Base-by-base conservation (phyloP, 768 basidiomycete genomes). In the Boletus tylopilopsis region DNA sequence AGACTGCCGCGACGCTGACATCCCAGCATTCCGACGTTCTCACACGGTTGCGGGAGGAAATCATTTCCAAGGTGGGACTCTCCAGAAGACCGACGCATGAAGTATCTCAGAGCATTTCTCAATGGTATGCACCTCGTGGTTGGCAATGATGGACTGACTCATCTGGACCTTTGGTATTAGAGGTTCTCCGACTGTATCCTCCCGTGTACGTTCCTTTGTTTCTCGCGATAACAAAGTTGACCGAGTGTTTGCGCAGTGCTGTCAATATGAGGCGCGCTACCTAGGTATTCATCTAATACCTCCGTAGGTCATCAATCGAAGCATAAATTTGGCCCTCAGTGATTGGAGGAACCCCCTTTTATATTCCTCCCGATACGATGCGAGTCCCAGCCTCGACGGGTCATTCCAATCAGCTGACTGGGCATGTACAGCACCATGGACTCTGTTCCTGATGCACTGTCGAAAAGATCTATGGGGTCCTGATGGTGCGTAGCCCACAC, bases 51-150 rank as follows among this genome's bases (percentile, higher is more conserved):
- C 76, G 79, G 2, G 69, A 78, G 42, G 85, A 86, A 65, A 74
- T 86, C 42, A 61, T 81, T 6, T 58, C 63, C 25, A 75, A 74
- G 33, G 72, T 85, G 9, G 82, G 84, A 0, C 61, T 68, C 1
- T 69, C 68, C 1, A 69, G 71, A 1, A 68, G 74, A 11, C 84
- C 82, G 5, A 75, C 75, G 3, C 76, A 75, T 45, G 77, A 83
- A 79, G 60, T 85, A 77, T 53, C 63, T 85, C 13, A 70, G 80
- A 22, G 84, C 84, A 1, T 79, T 85, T 21, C 76, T 85, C 41
- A 85, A 85, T 54, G 82, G 82, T 82, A 21, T 12, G 68, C 42
- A 4, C 38, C 11, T 30, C 37, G 11, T 19, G 5, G 1, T 27
- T 13, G 16, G 4, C 24, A 25, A 8, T 39, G 0, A 29, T 12